Evolutionary conservation across 805 yeast genomes (phyloP).

Genomic region (Phaffomyces antillensis): DNA sequence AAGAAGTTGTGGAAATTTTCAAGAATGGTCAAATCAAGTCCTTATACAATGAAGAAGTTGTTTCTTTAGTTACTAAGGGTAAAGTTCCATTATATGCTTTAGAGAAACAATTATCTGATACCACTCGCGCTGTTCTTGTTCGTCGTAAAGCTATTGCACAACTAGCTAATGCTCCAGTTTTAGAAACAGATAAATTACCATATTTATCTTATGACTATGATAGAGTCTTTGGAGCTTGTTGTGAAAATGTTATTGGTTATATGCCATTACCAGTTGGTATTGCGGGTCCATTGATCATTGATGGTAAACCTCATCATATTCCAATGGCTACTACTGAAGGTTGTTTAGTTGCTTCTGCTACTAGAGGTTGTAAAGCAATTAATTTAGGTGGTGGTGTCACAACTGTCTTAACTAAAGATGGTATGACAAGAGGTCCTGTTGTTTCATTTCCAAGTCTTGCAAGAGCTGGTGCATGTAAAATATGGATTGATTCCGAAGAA

Average conservation of each 20-base stretch:
- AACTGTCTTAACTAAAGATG: constrained; percentile 89
- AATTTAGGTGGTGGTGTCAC: constrained; percentile 95
- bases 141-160: constrained; percentile 91
- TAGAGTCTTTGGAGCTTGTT: constrained; percentile 96
- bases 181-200: constrained; percentile 69
- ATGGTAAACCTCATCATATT: constrained; percentile 79
- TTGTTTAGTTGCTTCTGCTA: constrained; percentile 94
- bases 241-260: constrained; percentile 96
- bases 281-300: constrained; percentile 93
- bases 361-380: constrained; percentile 98
- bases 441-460: constrained; percentile 75
- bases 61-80: constrained; percentile 61
- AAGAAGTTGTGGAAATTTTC: constrained; percentile 53
- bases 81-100: constrained; percentile 88
- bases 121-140: constrained; percentile 85
- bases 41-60: constrained; percentile 67
- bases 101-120: constrained; percentile 85
- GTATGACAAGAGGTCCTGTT: constrained; percentile 99
- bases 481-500: constrained; percentile 93
- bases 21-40: constrained; percentile 66
- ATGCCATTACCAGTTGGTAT: constrained; percentile 97
- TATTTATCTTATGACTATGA: constrained; percentile 82
- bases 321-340: constrained; percentile 99
- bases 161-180: constrained; percentile 72
- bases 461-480: constrained; percentile 91